Percentiles rank a stretch among this genome's conserved stretches.
Conservation (phyloP, 1,284 basidiomycete genomes). For the Microstroma glucosiphilum region DNA sequence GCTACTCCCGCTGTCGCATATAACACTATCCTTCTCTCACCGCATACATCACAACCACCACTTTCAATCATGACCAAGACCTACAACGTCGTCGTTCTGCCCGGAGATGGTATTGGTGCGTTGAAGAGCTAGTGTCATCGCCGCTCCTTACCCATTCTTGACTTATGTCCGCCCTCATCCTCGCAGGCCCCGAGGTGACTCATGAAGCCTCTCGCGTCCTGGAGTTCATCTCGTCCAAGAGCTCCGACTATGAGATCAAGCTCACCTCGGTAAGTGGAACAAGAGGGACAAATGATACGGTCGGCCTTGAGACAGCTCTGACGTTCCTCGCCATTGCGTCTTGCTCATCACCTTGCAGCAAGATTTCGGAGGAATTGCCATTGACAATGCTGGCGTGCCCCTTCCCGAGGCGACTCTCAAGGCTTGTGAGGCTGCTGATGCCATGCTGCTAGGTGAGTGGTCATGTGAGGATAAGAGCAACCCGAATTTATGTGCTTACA, state of each 20-base stretch:
- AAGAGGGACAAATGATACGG: neutral
- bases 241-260: constrained; percentile 62
- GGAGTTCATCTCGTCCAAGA: constrained; percentile 64
- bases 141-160: neutral
- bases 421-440: constrained; percentile 47
- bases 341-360: constrained; percentile 44
- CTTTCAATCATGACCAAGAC: constrained; percentile 13
- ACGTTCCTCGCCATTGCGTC: neutral
- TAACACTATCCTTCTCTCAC: neutral
- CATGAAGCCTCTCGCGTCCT: constrained; percentile 82
- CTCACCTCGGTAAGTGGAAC: constrained; percentile 52
- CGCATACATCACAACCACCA: neutral
- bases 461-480: neutral
- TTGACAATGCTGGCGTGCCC: constrained; percentile 77
- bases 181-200: constrained; percentile 76
- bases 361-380: constrained; percentile 87
- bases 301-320: neutral
- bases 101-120: constrained; percentile 78
- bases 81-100: constrained; percentile 72
- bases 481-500: constrained; percentile 62
- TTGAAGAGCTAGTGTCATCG: constrained; percentile 54
- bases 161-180: constrained; percentile 47
- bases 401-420: constrained; percentile 77
- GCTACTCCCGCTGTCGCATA: too few relatives aligned
- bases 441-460: constrained; percentile 40